phyloP scores from a whole-genome alignment of 768 basidiomycete species.

The Tylopilus sp. region DNA sequence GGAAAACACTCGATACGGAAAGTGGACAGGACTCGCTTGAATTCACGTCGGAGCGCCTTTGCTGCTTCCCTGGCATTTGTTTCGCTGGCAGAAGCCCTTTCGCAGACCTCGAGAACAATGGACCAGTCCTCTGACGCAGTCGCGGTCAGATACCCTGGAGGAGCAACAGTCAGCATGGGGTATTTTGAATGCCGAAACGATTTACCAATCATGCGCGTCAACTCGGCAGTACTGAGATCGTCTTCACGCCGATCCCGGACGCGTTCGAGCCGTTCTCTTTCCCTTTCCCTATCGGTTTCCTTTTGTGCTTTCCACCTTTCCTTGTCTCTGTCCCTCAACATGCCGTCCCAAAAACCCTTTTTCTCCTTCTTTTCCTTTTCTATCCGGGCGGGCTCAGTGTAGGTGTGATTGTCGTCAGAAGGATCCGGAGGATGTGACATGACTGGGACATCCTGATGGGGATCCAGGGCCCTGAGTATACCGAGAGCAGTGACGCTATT shows the following conservation, averaged over 20 bases:
- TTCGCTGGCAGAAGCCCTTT: slow-evolving; percentile 72
- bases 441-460: slow-evolving; percentile 32
- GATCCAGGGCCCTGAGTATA: slow-evolving; percentile 52
- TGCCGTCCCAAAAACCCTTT: slow-evolving; percentile 52
- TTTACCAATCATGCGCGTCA: slow-evolving; percentile 72
- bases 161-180: background rate
- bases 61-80: slow-evolving; percentile 79
- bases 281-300: slow-evolving; percentile 37
- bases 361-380: slow-evolving; percentile 48
- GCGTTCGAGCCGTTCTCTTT: slow-evolving; percentile 30
- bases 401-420: slow-evolving; percentile 30
- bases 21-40: slow-evolving; percentile 54
- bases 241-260: slow-evolving; percentile 34
- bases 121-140: slow-evolving; percentile 81
- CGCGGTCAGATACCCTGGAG: slow-evolving; percentile 65
- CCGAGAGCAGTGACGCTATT: slow-evolving; percentile 24
- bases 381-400: slow-evolving; percentile 25
- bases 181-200: background rate
- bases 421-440: slow-evolving; percentile 20
- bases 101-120: slow-evolving; percentile 82
- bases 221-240: slow-evolving; percentile 47
- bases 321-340: slow-evolving; percentile 33
- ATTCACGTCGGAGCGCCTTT: slow-evolving; percentile 76
- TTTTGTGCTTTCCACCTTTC: slow-evolving; percentile 30
- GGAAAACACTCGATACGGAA: slow-evolving; percentile 4